These are phyloP conservation scores for Vigna angularis DNA, from an alignment of 306 rosid genomes.

Conservation along the genomic window DNA sequence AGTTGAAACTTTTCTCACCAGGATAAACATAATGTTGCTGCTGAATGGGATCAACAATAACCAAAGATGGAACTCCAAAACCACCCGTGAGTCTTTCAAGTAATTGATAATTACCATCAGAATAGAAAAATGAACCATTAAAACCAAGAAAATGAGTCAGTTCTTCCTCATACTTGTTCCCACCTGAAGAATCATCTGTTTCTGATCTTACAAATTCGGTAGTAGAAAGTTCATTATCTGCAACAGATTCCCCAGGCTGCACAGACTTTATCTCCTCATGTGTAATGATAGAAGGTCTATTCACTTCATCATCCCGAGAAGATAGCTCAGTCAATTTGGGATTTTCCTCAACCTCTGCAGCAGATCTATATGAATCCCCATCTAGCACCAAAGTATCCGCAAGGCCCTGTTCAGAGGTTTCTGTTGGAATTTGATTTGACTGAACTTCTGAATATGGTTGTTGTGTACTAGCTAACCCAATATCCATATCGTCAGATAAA, in stretches of 20 bases:
- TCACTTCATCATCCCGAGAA: constrained; percentile 55
- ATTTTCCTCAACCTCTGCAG: constrained; percentile 52
- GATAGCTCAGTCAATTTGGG: constrained; percentile 47
- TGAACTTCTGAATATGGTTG: constrained; percentile 56
- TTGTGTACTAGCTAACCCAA: constrained; percentile 54
- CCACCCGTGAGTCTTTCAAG: constrained; percentile 78
- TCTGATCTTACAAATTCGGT: constrained; percentile 46
- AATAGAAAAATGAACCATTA: constrained; percentile 83
- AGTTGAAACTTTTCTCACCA: constrained; percentile 56
- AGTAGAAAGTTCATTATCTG: constrained; percentile 46
- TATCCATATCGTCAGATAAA: constrained; percentile 84
- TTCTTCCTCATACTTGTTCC: constrained; percentile 50
- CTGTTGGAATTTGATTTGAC: constrained; percentile 56
- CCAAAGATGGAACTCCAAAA: constrained; percentile 68
- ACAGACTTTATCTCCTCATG: constrained; percentile 45
- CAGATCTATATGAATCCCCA: constrained; percentile 49
- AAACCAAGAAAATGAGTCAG: constrained; percentile 56
- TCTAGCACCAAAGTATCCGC: constrained; percentile 46
- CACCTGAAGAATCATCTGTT: constrained; percentile 51
- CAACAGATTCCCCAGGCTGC: constrained; percentile 51
- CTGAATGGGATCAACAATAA: constrained; percentile 77
- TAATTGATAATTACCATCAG: constrained; percentile 79
- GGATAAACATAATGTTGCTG: constrained; percentile 81
- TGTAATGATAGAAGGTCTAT: constrained; percentile 46
- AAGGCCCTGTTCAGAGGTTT: constrained; percentile 51